A percentile compares a stretch with the other conserved stretches of the same genome.
These are phyloP conservation scores for Cnidoscolus chayamansa DNA, from an alignment of 441 rosid species.

Conservation along the genomic window DNA sequence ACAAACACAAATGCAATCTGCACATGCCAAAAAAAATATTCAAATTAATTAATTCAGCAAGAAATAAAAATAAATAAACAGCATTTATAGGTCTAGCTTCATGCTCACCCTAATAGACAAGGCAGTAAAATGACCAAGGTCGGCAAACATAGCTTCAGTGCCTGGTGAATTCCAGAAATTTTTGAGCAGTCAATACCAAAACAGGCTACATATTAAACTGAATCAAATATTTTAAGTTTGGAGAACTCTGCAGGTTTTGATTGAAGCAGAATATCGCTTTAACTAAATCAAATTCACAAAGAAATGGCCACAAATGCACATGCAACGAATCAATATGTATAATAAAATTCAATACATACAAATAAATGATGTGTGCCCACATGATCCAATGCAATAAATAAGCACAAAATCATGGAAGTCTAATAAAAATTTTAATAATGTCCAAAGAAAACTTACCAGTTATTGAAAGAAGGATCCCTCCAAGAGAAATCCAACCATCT, in stretches of 20 bases:
- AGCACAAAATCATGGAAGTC: slow-evolving; percentile 11
- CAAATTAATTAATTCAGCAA: slow-evolving; percentile 19
- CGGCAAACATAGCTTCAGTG: slow-evolving; percentile 92
- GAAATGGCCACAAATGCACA: neutral
- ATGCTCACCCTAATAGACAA: slow-evolving; percentile 67
- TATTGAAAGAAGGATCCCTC: slow-evolving; percentile 80
- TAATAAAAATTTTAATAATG: slow-evolving; percentile 7
- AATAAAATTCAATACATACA: slow-evolving; percentile 1
- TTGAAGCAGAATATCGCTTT: slow-evolving; percentile 8
- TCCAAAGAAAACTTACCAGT: slow-evolving; percentile 56
- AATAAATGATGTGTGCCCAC: neutral
- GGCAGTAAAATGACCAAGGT: slow-evolving; percentile 92
- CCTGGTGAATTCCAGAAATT: slow-evolving; percentile 52
- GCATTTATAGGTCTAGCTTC: neutral
- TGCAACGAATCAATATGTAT: neutral
- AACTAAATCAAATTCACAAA: slow-evolving; percentile 8
- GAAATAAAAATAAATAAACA: neutral
- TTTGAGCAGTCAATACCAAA: slow-evolving; percentile 18
- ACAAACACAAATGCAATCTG: slow-evolving; percentile 76
- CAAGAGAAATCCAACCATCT: slow-evolving; percentile 95
- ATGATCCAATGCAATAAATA: slow-evolving; percentile 11
- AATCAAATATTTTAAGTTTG: neutral
- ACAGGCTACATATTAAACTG: neutral
- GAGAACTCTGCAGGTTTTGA: slow-evolving; percentile 9
- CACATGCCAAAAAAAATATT: slow-evolving; percentile 30